Evolutionary conservation across 2,329 filamentous ascomycete species (phyloP).

Genomic region (Elsinoe perseae): DNA sequence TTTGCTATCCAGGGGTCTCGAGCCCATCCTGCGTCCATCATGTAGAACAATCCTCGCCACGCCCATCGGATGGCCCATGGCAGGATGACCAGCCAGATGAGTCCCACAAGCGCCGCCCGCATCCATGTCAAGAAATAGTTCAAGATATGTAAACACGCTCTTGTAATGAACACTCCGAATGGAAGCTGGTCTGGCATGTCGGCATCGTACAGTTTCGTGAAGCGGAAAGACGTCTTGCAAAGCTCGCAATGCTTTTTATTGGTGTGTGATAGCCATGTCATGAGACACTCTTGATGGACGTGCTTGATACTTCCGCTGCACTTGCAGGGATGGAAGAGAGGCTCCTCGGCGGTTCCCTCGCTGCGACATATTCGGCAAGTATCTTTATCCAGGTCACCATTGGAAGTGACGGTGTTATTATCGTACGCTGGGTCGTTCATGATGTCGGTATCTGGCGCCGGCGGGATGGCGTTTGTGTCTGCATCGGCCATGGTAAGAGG

Average conservation of each 20-base stretch:
- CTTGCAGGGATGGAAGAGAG: slow-evolving; percentile 95
- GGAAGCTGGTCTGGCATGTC: slow-evolving; percentile 86
- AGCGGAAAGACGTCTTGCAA: slow-evolving; percentile 96
- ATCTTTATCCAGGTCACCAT: slow-evolving; percentile 48
- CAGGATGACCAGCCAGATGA: slow-evolving; percentile 82
- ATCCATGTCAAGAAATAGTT: slow-evolving; percentile 69
- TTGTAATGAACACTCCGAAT: slow-evolving; percentile 68
- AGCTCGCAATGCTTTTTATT: slow-evolving; percentile 99
- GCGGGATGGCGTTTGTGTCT: background rate
- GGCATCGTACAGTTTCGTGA: slow-evolving; percentile 94
- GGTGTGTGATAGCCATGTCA: slow-evolving; percentile 98
- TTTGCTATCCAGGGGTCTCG: slow-evolving; percentile 31
- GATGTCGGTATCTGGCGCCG: slow-evolving; percentile 36
- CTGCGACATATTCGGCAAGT: slow-evolving; percentile 97
- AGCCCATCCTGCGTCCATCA: slow-evolving; percentile 69
- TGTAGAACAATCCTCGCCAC: slow-evolving; percentile 92
- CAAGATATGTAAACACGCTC: slow-evolving; percentile 65
- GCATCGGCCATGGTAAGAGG: slow-evolving; percentile 7
- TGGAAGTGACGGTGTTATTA: slow-evolving; percentile 28
- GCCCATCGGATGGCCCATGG: slow-evolving; percentile 86
- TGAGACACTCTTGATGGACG: slow-evolving; percentile 94
- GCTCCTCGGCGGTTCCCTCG: slow-evolving; percentile 73
- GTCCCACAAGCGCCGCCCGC: slow-evolving; percentile 66
- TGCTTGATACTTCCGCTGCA: slow-evolving; percentile 98
- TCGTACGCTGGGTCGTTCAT: slow-evolving; percentile 52